phyloP scores from a whole-genome alignment of 371 early-diverging fungal genomes.

The Circinella minor region DNA sequence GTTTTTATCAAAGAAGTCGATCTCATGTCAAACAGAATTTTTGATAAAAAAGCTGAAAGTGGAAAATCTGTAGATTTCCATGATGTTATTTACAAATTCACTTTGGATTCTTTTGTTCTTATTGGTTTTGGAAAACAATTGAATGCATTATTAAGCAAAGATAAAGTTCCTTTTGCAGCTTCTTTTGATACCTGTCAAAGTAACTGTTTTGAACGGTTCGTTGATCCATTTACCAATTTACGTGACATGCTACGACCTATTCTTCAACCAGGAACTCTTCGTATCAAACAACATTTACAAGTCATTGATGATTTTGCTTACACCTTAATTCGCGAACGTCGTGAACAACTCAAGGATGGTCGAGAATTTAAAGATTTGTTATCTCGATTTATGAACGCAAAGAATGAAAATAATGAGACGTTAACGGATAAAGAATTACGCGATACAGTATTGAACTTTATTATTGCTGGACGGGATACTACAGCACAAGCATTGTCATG shows the following conservation, averaged over 20 bases:
- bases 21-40: conserved; percentile 26
- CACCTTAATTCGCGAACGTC: conserved; percentile 45
- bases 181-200: conserved; percentile 56
- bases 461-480: conserved; percentile 71
- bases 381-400: conserved; percentile 63
- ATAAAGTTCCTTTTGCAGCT: conserved; percentile 51
- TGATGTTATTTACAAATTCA: conserved; percentile 62
- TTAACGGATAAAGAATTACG: conserved; percentile 49
- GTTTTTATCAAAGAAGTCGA: conserved; percentile 43
- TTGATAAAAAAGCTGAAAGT: conserved; percentile 37
- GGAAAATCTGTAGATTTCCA: conserved; percentile 58
- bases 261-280: conserved; percentile 33
- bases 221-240: conserved; percentile 56
- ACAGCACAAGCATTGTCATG: conserved; percentile 75
- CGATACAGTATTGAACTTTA: conserved; percentile 72
- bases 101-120: conserved; percentile 60
- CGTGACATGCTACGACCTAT: conserved; percentile 37
- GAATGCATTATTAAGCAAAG: conserved; percentile 22
- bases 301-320: conserved; percentile 55
- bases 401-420: conserved; percentile 55
- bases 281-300: conserved; percentile 47
- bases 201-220: conserved; percentile 46
- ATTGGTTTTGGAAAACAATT: conserved; percentile 9
- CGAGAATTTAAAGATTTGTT: conserved; percentile 59
- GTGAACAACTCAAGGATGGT: conserved; percentile 27